Percentiles rank a stretch among this genome's conserved stretches.
Conservation (phyloP, 1,284 basidiomycete species). For the Spongispora temasekensis region DNA sequence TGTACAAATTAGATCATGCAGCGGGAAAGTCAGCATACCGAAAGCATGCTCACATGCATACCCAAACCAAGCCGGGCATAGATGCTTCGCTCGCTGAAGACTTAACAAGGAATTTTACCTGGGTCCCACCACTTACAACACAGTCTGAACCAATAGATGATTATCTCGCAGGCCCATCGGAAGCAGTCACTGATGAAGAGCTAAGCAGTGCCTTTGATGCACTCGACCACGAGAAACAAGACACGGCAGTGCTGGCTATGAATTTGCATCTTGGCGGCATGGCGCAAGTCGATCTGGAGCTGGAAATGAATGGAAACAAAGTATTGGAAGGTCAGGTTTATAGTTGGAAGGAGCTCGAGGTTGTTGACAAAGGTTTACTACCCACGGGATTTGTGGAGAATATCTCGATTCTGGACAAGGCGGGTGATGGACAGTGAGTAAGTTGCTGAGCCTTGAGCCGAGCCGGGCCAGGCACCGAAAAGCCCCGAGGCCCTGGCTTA, state of each 20-base stretch:
- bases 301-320: constrained; percentile 2
- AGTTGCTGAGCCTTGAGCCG: no score
- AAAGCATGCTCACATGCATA: constrained; percentile 2
- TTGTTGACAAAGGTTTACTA: neutral
- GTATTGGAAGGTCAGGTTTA: no score
- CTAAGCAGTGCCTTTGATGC: constrained; percentile 2
- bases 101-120: constrained; percentile 1
- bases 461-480: no score
- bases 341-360: no score
- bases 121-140: constrained; percentile 3
- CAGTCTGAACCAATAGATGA: neutral
- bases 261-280: no score
- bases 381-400: constrained; percentile 8
- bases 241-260: neutral
- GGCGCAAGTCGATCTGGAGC: neutral
- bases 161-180: constrained; percentile 9
- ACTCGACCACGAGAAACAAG: neutral
- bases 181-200: constrained; percentile 7
- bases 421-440: constrained; percentile 1
- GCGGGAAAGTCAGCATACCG: neutral
- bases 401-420: no score
- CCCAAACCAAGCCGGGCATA: neutral
- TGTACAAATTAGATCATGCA: no score
- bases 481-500: no score
- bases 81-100: neutral